Evolutionary conservation across 1,284 basidiomycete genomes (phyloP), one percentile per base, ranked within the genome.

Genomic region (Cryptococcus sp.): DNA sequence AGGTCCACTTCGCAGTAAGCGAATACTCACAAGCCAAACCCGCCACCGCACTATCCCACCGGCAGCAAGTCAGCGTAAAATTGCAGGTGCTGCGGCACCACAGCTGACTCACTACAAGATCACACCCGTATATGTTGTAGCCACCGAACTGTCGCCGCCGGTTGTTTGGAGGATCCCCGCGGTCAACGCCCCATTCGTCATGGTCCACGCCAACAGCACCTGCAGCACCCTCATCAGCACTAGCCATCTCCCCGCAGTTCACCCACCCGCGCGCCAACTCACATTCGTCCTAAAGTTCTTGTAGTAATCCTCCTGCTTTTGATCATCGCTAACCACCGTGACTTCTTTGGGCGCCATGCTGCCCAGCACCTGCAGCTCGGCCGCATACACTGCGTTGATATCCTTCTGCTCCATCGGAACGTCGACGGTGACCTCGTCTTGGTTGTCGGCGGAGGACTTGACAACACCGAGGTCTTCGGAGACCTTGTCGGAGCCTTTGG

Each of bases 221-320:
- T 70, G 56, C 78, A 40, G n/a, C 16, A 37, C 15, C 18, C 20
- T 1, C 18, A 28, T 39, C 23, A 51, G 18, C 15, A 23, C 11
- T 12, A 16, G 3, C 2, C 24, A 28, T 20, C 11, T 44, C 18
- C 4, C 3, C 11, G 5, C 38, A 13, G 45, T 37, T 23, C 33
- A 39, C 12, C 40, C 33, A 39, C 12, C 40, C n/a, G 35, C 50
- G 20, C 56, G 20, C 15, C 69, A 7, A 73, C 77, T 63, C 63
- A 85, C 80, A 61, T 94, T 95, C 2, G 92, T 95, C 64, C 92
- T 83, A 77, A 95, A 91, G 35, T 82, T 84, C 69, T 78, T 78
- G 74, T 94, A 95, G 73, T 89, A 92, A 78, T 96, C 93, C 72
- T 93, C 90, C 74, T 92, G 87, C 63, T 83, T 78, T 24, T 87